These are phyloP conservation scores for Ramaria rubella DNA, from an alignment of 768 basidiomycete species.

Conservation along the genomic window DNA sequence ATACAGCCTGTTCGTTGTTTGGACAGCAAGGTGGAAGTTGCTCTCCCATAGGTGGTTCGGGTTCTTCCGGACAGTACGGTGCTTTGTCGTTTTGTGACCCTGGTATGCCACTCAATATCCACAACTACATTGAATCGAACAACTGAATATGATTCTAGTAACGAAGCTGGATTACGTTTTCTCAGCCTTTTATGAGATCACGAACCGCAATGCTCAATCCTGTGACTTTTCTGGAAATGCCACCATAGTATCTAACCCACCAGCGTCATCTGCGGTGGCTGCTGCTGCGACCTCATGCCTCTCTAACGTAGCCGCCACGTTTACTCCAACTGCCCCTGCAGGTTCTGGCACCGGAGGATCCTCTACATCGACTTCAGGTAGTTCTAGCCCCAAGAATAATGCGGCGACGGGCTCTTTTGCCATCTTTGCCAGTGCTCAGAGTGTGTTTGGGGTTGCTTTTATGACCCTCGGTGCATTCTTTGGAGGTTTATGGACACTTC, in stretches of 20 bases:
- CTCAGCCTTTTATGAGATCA: constrained; percentile 66
- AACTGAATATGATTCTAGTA: constrained; percentile 32
- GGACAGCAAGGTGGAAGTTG: constrained; percentile 58
- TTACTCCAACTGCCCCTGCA: constrained; percentile 44
- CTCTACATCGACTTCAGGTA: not conserved
- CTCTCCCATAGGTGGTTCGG: constrained; percentile 63
- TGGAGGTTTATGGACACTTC: constrained; percentile 4
- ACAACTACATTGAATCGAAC: not conserved
- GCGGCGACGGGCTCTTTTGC: not conserved
- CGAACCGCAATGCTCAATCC: constrained; percentile 48
- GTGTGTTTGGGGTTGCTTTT: not conserved
- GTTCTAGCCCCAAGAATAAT: not conserved
- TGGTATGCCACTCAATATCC: constrained; percentile 36
- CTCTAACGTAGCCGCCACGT: constrained; percentile 54
- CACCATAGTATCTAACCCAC: constrained; percentile 55
- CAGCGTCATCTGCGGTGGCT: constrained; percentile 42
- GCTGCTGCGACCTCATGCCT: constrained; percentile 60
- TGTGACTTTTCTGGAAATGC: constrained; percentile 86
- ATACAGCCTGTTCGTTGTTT: constrained; percentile 64
- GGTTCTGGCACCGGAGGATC: not conserved
- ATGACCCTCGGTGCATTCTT: not conserved
- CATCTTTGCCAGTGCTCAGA: not conserved
- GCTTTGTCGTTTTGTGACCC: constrained; percentile 73
- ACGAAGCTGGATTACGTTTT: constrained; percentile 80
- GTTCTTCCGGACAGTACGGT: constrained; percentile 71